phyloP scores from a whole-genome alignment of 2,329 filamentous ascomycete species.

The Ceratocystis albifundus region DNA sequence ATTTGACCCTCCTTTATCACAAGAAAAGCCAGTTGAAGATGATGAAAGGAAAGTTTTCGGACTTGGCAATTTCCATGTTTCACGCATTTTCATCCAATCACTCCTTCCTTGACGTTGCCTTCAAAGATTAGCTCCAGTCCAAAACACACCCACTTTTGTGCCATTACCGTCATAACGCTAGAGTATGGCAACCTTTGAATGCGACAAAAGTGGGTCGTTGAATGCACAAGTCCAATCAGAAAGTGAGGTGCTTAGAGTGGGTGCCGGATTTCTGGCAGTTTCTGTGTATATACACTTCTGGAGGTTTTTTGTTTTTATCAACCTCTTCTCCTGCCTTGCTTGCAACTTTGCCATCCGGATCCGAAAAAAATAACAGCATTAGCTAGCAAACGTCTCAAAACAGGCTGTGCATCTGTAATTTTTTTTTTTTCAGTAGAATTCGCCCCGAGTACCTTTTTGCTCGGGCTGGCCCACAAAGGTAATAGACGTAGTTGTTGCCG shows the following conservation, averaged over 20 bases:
- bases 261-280: neutral
- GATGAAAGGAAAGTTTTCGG: neutral
- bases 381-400: neutral
- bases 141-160: neutral
- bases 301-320: neutral
- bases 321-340: neutral
- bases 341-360: neutral
- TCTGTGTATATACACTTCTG: slow-evolving; percentile 10
- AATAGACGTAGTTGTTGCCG: neutral
- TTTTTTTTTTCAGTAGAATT: neutral
- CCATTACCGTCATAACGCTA: slow-evolving; percentile 2
- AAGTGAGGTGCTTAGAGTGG: neutral
- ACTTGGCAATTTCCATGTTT: slow-evolving; percentile 5
- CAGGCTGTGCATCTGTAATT: neutral
- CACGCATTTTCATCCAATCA: slow-evolving; percentile 5
- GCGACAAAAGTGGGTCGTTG: neutral
- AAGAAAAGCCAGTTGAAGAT: neutral
- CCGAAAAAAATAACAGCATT: neutral
- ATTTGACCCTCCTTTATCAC: neutral
- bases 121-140: neutral
- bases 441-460: neutral
- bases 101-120: neutral
- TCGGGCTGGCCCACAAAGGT: neutral
- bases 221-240: neutral
- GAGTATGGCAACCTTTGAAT: neutral